Conservation (phyloP, 306 rosid genomes). For the Nissolia schottii region DNA sequence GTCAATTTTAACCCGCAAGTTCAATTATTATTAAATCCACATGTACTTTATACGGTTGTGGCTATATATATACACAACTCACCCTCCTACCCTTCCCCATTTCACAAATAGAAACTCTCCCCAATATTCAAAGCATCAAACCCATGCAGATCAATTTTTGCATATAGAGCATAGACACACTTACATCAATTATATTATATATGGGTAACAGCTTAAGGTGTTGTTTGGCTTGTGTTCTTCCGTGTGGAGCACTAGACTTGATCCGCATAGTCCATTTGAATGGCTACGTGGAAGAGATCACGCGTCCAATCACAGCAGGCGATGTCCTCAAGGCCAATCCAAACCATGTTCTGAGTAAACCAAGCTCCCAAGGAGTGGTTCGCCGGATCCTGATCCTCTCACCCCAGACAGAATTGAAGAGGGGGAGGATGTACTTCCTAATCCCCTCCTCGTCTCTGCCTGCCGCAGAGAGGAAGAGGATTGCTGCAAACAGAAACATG, state of each 20-base stretch:
- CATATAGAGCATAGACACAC: background rate
- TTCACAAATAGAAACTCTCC: background rate
- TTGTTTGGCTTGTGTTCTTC: conserved; percentile 93
- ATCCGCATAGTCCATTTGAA: conserved; percentile 85
- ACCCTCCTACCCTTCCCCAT: conserved; percentile 21
- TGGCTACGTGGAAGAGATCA: conserved; percentile 73
- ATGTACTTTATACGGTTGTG: conserved; percentile 18
- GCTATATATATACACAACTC: conserved; percentile 30
- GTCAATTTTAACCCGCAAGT: conserved; percentile 29
- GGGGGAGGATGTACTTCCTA: conserved; percentile 87
- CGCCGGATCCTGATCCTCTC: conserved; percentile 67
- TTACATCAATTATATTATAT: background rate
- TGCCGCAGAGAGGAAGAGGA: conserved; percentile 35
- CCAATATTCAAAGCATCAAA: conserved; percentile 7
- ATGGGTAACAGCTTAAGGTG: conserved; percentile 93
- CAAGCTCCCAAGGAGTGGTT: conserved; percentile 64
- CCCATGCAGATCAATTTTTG: background rate
- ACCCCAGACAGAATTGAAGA: conserved; percentile 79
- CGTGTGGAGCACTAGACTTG: conserved; percentile 81
- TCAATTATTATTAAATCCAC: conserved; percentile 10
- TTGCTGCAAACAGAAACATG: background rate
- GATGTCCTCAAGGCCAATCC: conserved; percentile 78
- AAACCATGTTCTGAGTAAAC: conserved; percentile 76
- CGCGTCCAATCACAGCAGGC: conserved; percentile 68
- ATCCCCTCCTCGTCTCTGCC: conserved; percentile 65